A percentile compares a stretch with the other conserved stretches of the same genome.
These are phyloP conservation scores for Wallacemonas rigidus DNA, from an alignment of 208 protist species.

Conservation along the genomic window DNA sequence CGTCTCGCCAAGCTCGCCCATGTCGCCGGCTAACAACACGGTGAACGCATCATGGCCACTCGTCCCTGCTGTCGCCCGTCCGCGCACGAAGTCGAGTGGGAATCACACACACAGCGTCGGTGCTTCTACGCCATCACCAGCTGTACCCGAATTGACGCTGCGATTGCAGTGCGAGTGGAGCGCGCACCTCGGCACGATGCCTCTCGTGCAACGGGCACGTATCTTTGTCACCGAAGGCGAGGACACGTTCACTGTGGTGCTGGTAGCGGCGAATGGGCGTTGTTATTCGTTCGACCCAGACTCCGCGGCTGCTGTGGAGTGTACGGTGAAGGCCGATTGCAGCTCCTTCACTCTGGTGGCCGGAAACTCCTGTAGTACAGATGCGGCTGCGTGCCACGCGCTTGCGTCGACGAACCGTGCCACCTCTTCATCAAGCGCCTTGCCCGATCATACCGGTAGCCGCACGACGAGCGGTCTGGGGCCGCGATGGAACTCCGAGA, in stretches of 20 bases:
- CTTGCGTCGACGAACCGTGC: too few relatives aligned
- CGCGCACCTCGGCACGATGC: conserved; percentile 33
- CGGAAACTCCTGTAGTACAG: conserved; percentile 20
- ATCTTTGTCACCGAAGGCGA: conserved; percentile 42
- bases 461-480: conserved; percentile 1
- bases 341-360: conserved; percentile 75
- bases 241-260: conserved; percentile 62
- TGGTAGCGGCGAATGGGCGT: conserved; percentile 61
- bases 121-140: neutral
- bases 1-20: conserved; percentile 5
- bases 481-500: neutral
- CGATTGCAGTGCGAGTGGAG: conserved; percentile 51
- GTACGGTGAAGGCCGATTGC: conserved; percentile 64
- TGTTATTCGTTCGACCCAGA: conserved; percentile 64
- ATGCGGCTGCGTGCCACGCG: neutral
- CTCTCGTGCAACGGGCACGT: conserved; percentile 64
- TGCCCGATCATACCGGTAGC: neutral
- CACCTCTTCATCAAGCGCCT: neutral
- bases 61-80: neutral
- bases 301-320: conserved; percentile 49
- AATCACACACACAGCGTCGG: neutral
- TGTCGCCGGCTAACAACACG: neutral
- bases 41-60: neutral
- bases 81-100: neutral
- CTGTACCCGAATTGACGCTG: conserved; percentile 28